phyloP scores from a whole-genome alignment of 176 grass and related monocot genomes.

The Bolboschoenus planiculmis region DNA sequence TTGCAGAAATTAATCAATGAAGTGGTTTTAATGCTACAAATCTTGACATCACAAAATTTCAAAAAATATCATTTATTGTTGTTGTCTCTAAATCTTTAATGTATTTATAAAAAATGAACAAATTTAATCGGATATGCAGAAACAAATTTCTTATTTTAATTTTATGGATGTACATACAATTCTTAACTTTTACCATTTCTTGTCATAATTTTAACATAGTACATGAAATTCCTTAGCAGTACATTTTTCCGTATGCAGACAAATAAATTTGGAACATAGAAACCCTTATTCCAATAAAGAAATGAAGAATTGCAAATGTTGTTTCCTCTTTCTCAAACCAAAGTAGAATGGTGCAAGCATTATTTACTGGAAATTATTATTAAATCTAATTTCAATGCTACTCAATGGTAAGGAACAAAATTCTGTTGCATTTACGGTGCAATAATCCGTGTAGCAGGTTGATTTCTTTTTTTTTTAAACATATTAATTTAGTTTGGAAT shows the following conservation, averaged over 20 bases:
- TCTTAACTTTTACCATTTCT: too few relatives aligned
- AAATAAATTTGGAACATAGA: background rate
- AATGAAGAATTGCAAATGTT: background rate
- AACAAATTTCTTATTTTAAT: too few relatives aligned
- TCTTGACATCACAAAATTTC: too few relatives aligned
- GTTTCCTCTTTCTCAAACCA: background rate
- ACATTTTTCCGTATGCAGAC: background rate
- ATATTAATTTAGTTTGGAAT: too few relatives aligned
- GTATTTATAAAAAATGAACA: too few relatives aligned
- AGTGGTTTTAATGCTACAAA: too few relatives aligned
- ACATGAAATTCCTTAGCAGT: background rate
- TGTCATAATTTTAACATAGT: background rate
- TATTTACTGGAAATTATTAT: background rate
- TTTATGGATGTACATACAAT: too few relatives aligned
- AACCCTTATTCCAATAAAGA: background rate
- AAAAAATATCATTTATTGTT: too few relatives aligned
- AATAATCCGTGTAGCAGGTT: background rate
- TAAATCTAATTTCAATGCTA: background rate
- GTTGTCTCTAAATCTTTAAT: too few relatives aligned
- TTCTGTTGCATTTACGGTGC: background rate
- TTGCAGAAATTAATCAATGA: too few relatives aligned
- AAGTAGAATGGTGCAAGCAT: background rate
- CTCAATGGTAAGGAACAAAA: background rate
- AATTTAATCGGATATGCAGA: too few relatives aligned
- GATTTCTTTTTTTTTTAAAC: background rate